These are phyloP conservation scores for Aspergillus terreus DNA, from an alignment of 2,329 filamentous ascomycete species.

Conservation along the genomic window DNA sequence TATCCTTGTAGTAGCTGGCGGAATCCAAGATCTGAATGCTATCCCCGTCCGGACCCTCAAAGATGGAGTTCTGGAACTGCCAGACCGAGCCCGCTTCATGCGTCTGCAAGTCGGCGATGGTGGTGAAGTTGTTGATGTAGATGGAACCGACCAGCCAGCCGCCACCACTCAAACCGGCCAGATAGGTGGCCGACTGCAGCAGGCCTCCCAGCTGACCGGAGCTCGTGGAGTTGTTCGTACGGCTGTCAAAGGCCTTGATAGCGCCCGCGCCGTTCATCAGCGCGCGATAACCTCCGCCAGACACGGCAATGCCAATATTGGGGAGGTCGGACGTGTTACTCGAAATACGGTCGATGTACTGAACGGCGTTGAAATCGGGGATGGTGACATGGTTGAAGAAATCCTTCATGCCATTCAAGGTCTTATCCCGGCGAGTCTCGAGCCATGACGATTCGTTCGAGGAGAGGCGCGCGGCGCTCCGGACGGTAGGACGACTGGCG, in stretches of 20 bases:
- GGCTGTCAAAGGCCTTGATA: constrained; percentile 72
- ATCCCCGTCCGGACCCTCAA: constrained; percentile 36
- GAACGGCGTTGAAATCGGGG: constrained; percentile 68
- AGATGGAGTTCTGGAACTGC: constrained; percentile 44
- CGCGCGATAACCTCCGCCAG: constrained; percentile 84
- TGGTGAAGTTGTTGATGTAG: constrained; percentile 76
- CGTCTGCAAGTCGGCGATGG: constrained; percentile 47
- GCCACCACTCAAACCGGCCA: constrained; percentile 78
- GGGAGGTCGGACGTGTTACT: constrained; percentile 57
- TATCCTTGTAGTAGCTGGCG: constrained; percentile 59
- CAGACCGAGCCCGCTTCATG: constrained; percentile 19
- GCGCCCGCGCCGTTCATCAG: constrained; percentile 82
- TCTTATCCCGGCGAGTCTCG: constrained; percentile 65
- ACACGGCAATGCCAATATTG: constrained; percentile 73
- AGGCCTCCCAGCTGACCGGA: constrained; percentile 73
- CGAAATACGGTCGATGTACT: constrained; percentile 63
- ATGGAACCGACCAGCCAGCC: constrained; percentile 81
- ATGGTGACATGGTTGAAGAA: constrained; percentile 72
- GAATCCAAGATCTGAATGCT: constrained; percentile 45
- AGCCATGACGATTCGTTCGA: constrained; percentile 73
- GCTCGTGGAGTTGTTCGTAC: constrained; percentile 60
- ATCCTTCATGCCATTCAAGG: constrained; percentile 67
- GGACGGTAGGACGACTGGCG: constrained; percentile 61
- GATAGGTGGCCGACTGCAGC: constrained; percentile 76
- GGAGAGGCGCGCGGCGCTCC: constrained; percentile 62